Conservation (phyloP, 441 rosid species). For the Erodium moschatum region DNA sequence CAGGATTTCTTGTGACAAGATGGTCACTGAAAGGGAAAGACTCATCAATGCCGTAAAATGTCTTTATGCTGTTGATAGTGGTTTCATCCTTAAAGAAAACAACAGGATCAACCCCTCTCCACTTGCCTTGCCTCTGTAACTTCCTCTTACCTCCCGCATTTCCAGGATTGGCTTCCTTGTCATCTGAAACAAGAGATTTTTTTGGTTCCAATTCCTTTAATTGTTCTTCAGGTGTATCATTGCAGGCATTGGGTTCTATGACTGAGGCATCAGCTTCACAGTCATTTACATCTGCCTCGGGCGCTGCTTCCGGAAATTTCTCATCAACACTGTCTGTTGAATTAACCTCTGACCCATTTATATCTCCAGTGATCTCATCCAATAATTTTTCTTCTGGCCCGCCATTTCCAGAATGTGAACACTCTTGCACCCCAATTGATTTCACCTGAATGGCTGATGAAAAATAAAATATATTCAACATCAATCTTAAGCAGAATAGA, state of each 20-base stretch:
- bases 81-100: slow-evolving; percentile 73
- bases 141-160: slow-evolving; percentile 48
- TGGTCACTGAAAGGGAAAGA: slow-evolving; percentile 62
- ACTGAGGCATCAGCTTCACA: slow-evolving; percentile 28
- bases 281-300: slow-evolving; percentile 32
- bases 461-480: slow-evolving; percentile 3
- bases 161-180: slow-evolving; percentile 32
- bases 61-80: slow-evolving; percentile 54
- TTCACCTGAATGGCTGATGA: slow-evolving; percentile 43
- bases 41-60: slow-evolving; percentile 73
- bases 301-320: slow-evolving; percentile 33
- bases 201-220: slow-evolving; percentile 13
- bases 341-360: slow-evolving; percentile 24
- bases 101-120: slow-evolving; percentile 89
- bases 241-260: slow-evolving; percentile 27
- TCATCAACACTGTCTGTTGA: slow-evolving; percentile 32
- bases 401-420: slow-evolving; percentile 24
- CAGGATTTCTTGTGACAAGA: slow-evolving; percentile 75
- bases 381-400: slow-evolving; percentile 25
- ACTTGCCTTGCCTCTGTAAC: slow-evolving; percentile 70
- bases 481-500: not conserved
- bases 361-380: slow-evolving; percentile 26
- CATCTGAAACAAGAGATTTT: slow-evolving; percentile 26
- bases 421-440: slow-evolving; percentile 23
- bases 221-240: slow-evolving; percentile 19